Evolutionary conservation across 176 grass and related monocot species (phyloP).

Genomic region (Puya raimondii): DNA sequence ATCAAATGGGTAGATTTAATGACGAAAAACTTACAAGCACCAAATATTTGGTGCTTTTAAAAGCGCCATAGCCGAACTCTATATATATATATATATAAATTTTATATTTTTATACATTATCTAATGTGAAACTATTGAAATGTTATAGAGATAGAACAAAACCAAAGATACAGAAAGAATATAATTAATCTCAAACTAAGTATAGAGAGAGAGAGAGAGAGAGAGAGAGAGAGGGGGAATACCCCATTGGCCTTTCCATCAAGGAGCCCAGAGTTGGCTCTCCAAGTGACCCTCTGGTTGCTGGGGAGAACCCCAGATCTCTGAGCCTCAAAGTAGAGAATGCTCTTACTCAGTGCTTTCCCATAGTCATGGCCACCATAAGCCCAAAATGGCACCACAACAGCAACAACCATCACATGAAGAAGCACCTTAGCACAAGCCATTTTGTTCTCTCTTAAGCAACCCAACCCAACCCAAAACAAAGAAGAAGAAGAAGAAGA

Average conservation of each 20-base stretch:
- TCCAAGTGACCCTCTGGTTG: constrained; percentile 63
- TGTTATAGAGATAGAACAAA: too few species aligned
- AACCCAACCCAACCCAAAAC: background rate
- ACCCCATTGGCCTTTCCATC: constrained; percentile 88
- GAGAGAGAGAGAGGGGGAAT: constrained; percentile 7
- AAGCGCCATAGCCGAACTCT: too few species aligned
- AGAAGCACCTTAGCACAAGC: constrained; percentile 20
- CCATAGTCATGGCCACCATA: constrained; percentile 49
- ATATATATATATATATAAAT: too few species aligned
- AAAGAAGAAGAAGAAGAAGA: constrained; percentile 1
- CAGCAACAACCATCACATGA: background rate
- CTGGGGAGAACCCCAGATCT: constrained; percentile 63
- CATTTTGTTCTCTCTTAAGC: constrained; percentile 13
- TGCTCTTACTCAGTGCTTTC: constrained; percentile 75
- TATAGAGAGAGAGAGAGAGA: background rate
- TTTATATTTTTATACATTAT: too few species aligned
- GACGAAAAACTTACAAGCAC: too few species aligned
- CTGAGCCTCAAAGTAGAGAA: constrained; percentile 90
- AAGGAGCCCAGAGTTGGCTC: constrained; percentile 59
- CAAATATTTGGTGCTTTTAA: too few species aligned
- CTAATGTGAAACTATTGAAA: too few species aligned
- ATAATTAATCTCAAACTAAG: background rate
- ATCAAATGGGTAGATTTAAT: too few species aligned
- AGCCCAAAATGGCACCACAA: constrained; percentile 20
- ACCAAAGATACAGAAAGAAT: background rate